Conservation (phyloP, 108 stramenopile genomes). For the Conticribra guillardii region DNA sequence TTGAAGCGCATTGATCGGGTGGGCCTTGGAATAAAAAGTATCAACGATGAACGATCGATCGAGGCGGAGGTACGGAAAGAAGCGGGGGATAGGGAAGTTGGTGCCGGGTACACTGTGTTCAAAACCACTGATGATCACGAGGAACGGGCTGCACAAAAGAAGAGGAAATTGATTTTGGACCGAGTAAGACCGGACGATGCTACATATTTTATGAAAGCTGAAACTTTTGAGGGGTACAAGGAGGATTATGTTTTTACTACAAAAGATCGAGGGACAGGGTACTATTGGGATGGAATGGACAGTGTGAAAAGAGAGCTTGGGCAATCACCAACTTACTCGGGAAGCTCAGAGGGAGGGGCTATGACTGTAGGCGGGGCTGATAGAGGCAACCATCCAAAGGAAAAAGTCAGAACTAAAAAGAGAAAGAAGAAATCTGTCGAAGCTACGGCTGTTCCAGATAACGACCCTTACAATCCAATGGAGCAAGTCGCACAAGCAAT, state of each 20-base stretch:
- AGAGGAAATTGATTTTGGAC: constrained; percentile 56
- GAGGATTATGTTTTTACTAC: constrained; percentile 89
- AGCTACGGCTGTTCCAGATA: constrained; percentile 44
- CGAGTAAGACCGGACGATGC: constrained; percentile 68
- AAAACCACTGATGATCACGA: constrained; percentile 60
- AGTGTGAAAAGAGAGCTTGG: constrained; percentile 59
- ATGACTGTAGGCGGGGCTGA: not conserved
- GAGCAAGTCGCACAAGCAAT: constrained; percentile 75
- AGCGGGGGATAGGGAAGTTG: constrained; percentile 56
- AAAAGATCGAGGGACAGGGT: constrained; percentile 71
- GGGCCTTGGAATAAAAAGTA: constrained; percentile 64
- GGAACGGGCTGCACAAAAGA: constrained; percentile 50
- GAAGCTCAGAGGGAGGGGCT: not conserved
- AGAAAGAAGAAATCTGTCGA: constrained; percentile 48
- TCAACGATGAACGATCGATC: constrained; percentile 71
- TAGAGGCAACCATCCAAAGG: constrained; percentile 19
- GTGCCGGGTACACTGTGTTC: constrained; percentile 72
- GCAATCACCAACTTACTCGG: constrained; percentile 4
- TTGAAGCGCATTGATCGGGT: constrained; percentile 72
- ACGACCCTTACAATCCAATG: constrained; percentile 72
- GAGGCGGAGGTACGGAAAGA: constrained; percentile 68
- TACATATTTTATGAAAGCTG: constrained; percentile 65
- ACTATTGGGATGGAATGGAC: constrained; percentile 91
- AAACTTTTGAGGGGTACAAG: constrained; percentile 74
- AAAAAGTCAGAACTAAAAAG: constrained; percentile 48